Conservation (phyloP, 768 basidiomycete genomes). For the Lyophyllum shimeji region DNA sequence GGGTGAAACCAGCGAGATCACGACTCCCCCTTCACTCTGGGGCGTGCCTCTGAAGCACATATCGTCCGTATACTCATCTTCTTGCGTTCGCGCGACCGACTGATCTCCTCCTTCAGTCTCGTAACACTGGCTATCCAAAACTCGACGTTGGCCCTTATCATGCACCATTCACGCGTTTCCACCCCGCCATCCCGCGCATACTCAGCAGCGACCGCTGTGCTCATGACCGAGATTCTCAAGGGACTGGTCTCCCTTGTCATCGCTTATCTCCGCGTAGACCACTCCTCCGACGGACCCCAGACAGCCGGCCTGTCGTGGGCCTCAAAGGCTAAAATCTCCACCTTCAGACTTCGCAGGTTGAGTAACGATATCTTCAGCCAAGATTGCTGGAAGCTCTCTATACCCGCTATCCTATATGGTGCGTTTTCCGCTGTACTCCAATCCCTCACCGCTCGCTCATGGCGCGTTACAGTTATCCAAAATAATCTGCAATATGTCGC, state of each 20-base stretch:
- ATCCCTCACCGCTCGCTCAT: background rate
- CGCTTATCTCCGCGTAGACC: slow-evolving; percentile 68
- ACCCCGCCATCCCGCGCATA: slow-evolving; percentile 75
- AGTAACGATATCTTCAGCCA: slow-evolving; percentile 74
- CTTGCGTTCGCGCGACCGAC: background rate
- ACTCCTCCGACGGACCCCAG: slow-evolving; percentile 27
- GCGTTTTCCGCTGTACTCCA: slow-evolving; percentile 12
- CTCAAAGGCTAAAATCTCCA: background rate
- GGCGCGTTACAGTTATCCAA: slow-evolving; percentile 65
- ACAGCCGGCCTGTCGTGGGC: slow-evolving; percentile 20
- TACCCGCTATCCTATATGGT: slow-evolving; percentile 94
- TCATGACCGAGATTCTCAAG: slow-evolving; percentile 93
- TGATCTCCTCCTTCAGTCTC: slow-evolving; percentile 42
- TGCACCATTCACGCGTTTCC: slow-evolving; percentile 94
- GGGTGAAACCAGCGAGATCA: slow-evolving; percentile 34
- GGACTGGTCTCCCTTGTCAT: slow-evolving; percentile 84
- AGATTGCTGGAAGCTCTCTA: slow-evolving; percentile 97
- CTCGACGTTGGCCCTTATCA: slow-evolving; percentile 85
- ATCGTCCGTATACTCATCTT: slow-evolving; percentile 51
- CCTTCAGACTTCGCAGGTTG: slow-evolving; percentile 48
- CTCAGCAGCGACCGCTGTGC: slow-evolving; percentile 91
- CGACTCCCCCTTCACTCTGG: slow-evolving; percentile 52
- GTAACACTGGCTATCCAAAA: slow-evolving; percentile 92
- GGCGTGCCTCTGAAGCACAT: slow-evolving; percentile 80
- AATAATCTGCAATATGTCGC: slow-evolving; percentile 96